Percentiles rank a stretch among this genome's conserved stretches.
These are phyloP conservation scores for Sclerotinia minor DNA, from an alignment of 2,329 filamentous ascomycete species.

Conservation along the genomic window DNA sequence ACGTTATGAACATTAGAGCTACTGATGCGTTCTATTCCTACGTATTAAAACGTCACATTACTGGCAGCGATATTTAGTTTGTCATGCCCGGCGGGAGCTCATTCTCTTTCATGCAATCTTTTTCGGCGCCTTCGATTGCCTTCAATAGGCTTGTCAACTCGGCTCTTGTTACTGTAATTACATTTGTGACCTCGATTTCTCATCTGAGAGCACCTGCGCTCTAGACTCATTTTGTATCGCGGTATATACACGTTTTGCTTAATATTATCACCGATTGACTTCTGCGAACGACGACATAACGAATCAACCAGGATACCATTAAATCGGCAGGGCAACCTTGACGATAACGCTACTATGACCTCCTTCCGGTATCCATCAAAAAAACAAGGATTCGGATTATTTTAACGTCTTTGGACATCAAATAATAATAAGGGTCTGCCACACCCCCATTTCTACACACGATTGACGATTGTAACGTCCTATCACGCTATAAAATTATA, in stretches of 20 bases:
- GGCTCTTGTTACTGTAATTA: conserved; percentile 25
- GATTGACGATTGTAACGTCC: conserved; percentile 25
- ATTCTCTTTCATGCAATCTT: conserved; percentile 13
- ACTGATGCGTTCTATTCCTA: conserved; percentile 28
- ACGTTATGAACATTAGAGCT: conserved; percentile 38
- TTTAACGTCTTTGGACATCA: conserved; percentile 24
- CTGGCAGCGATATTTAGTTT: conserved; percentile 28
- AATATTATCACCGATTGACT: conserved; percentile 26
- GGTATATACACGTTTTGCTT: conserved; percentile 24
- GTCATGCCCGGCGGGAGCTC: conserved; percentile 17
- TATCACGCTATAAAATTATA: conserved; percentile 26
- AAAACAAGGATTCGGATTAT: conserved; percentile 22
- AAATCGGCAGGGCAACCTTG: conserved; percentile 43
- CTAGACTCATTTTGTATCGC: conserved; percentile 14
- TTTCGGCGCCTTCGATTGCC: conserved; percentile 1
- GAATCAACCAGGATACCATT: conserved; percentile 39
- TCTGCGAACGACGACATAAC: conserved; percentile 35
- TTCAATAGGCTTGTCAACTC: conserved; percentile 1
- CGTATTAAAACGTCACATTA: conserved; percentile 30
- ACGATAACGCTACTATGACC: conserved; percentile 41
- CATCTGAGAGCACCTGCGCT: conserved; percentile 14
- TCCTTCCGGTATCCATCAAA: conserved; percentile 28
- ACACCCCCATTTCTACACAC: conserved; percentile 18
- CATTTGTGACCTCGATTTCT: conserved; percentile 17
- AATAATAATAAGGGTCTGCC: conserved; percentile 20